Evolutionary conservation across 441 rosid genomes (phyloP), one percentile per base, ranked within the genome.

Genomic region (Erodium chrysanthum): DNA sequence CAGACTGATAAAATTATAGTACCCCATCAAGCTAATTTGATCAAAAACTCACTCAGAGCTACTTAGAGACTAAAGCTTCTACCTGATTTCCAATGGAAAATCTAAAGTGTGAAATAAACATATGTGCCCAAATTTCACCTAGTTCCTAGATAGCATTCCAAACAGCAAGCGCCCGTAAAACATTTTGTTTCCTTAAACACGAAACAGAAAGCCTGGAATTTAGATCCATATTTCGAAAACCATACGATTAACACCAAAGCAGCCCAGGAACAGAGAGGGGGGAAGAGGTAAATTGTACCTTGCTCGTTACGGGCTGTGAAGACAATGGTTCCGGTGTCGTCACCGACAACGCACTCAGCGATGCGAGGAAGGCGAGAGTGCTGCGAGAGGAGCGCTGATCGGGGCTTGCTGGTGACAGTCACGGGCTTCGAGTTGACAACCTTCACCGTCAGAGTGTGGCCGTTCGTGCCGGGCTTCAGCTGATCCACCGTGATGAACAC

Each of bases 401-500:
- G 58, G 58, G 58, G 58, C 58, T 50, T 50, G 21, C 21, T 8
- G 58, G 58, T 50, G 58, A 50, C 58, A 15, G 58, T 50, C n/a
- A 73, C 75, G 50, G 56, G 68, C 40, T 73, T 67, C 0, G 71
- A 67, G 27, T 58, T 73, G 31, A 73, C 71, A 1, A 73, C 75
- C 63, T 73, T 73, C 25, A 73, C 71, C 0, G 71, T 73, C 35
- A 73, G 71, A 33, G 71, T 73, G 68, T 73, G 75, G 3, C 75
- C 75, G 40, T 52, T 54, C 17, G 75, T 73, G 3, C 75, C 75
- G 29, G 75, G 75, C n/a, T 70, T 66, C 64, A 73, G 66, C 75
- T 73, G 75, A 68, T 73, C 75, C 1, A 73, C 75, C 68, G 64
- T 73, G 12, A 68, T 73, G 71, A 73, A 73, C 18, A 67, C 67